Conservation (phyloP, 805 yeast genomes). For the Sugiyamaella valdiviana region DNA sequence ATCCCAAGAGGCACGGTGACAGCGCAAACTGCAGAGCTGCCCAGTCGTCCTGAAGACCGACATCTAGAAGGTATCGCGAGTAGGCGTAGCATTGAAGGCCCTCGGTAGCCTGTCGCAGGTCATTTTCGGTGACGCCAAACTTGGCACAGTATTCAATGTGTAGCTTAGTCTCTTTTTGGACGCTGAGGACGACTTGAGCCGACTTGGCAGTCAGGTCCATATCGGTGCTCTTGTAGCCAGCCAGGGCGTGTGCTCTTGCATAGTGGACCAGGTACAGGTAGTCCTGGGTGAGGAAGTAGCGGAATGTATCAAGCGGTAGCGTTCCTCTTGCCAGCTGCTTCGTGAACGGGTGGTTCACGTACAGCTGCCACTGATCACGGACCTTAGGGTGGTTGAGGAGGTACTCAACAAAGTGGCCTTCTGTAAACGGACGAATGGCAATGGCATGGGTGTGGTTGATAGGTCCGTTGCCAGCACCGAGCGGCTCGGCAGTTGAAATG, state of each 20-base stretch:
- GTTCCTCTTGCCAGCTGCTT: conserved; percentile 45
- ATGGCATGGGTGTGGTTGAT: conserved; percentile 55
- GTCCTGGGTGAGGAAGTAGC: conserved; percentile 56
- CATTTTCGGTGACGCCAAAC: conserved; percentile 35
- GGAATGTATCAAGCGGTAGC: conserved; percentile 46
- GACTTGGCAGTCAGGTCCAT: conserved; percentile 40
- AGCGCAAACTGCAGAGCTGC: conserved; percentile 60
- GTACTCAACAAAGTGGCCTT: conserved; percentile 42
- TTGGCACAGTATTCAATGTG: conserved; percentile 48
- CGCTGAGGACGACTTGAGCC: conserved; percentile 44
- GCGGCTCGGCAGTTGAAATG: conserved; percentile 45
- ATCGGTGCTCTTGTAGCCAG: conserved; percentile 57
- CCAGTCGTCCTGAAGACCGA: conserved; percentile 53
- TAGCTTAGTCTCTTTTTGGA: conserved; percentile 49
- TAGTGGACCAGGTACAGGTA: conserved; percentile 64
- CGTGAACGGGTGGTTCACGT: conserved; percentile 59
- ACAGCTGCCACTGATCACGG: conserved; percentile 49
- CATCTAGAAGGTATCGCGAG: conserved; percentile 50
- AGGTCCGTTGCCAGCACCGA: conserved; percentile 59
- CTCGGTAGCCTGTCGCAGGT: conserved; percentile 43
- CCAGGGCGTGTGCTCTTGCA: conserved; percentile 56
- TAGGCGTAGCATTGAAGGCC: conserved; percentile 56
- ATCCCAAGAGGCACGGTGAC: conserved; percentile 73
- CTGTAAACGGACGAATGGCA: conserved; percentile 27
- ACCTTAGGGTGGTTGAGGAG: conserved; percentile 53